Percentiles rank a stretch among this genome's conserved stretches.
phyloP scores from a whole-genome alignment of 345 rosid species.

The Eucalyptus erythrocorys region DNA sequence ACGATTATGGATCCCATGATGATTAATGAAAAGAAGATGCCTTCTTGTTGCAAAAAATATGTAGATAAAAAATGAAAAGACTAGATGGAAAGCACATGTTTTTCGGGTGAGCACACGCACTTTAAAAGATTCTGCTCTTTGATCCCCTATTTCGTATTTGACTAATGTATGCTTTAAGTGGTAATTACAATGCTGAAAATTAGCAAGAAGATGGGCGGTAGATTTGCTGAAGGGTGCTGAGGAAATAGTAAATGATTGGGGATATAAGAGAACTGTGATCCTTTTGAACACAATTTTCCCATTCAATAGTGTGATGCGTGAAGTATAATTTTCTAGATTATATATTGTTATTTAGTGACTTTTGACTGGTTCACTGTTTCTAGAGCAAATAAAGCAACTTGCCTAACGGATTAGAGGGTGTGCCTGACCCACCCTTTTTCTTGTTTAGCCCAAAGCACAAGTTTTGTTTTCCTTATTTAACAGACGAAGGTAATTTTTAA shows the following conservation, averaged over 20 bases:
- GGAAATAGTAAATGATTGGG: neutral
- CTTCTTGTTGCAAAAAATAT: neutral
- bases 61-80: neutral
- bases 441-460: neutral
- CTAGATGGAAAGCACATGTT: neutral
- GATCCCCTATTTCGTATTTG: neutral
- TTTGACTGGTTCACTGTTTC: neutral
- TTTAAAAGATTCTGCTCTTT: neutral
- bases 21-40: neutral
- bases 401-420: neutral
- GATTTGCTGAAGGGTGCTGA: neutral
- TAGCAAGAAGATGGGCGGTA: neutral
- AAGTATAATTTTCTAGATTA: neutral
- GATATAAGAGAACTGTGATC: neutral
- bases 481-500: neutral
- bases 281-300: neutral
- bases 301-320: neutral
- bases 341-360: neutral
- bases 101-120: neutral
- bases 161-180: neutral
- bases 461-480: neutral
- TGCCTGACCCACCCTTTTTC: neutral
- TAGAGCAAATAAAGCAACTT: neutral
- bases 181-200: neutral
- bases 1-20: neutral